These are phyloP conservation scores for Chrysanthemum makinoi DNA, from an alignment of 129 eudicot species.

Conservation along the genomic window DNA sequence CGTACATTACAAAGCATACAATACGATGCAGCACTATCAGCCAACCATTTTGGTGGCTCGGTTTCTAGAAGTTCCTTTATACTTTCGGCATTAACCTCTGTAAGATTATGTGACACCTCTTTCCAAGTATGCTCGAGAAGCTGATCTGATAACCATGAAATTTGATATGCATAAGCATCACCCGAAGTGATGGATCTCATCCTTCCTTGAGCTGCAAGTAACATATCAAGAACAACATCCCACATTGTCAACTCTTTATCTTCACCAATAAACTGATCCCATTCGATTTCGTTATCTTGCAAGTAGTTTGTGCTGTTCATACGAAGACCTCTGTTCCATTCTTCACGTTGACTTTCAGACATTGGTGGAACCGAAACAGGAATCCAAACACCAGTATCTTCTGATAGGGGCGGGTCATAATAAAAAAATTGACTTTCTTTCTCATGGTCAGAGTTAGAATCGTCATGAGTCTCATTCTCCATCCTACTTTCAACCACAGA, in stretches of 20 bases:
- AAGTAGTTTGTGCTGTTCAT: conserved; percentile 35
- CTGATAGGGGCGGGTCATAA: conserved; percentile 43
- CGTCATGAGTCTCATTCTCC: conserved; percentile 6
- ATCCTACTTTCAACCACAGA: not conserved
- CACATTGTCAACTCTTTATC: conserved; percentile 58
- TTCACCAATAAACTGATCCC: conserved; percentile 45
- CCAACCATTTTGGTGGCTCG: conserved; percentile 66
- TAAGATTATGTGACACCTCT: conserved; percentile 57
- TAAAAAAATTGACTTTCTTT: conserved; percentile 25
- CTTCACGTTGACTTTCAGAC: conserved; percentile 47
- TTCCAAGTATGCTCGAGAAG: conserved; percentile 60
- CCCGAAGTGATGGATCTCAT: conserved; percentile 51
- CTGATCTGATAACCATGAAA: conserved; percentile 55
- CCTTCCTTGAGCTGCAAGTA: conserved; percentile 54
- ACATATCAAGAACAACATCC: conserved; percentile 65
- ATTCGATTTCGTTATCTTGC: conserved; percentile 38
- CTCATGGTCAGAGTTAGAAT: conserved; percentile 21
- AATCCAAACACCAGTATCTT: conserved; percentile 59
- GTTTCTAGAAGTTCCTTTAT: conserved; percentile 49
- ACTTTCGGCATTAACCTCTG: conserved; percentile 43
- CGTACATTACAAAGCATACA: conserved; percentile 64
- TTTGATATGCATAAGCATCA: conserved; percentile 37
- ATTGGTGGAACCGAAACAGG: conserved; percentile 61
- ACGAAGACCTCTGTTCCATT: conserved; percentile 52
- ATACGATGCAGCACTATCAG: conserved; percentile 53